Conservation (phyloP, 768 basidiomycete genomes). For the Auricularia sp. region DNA sequence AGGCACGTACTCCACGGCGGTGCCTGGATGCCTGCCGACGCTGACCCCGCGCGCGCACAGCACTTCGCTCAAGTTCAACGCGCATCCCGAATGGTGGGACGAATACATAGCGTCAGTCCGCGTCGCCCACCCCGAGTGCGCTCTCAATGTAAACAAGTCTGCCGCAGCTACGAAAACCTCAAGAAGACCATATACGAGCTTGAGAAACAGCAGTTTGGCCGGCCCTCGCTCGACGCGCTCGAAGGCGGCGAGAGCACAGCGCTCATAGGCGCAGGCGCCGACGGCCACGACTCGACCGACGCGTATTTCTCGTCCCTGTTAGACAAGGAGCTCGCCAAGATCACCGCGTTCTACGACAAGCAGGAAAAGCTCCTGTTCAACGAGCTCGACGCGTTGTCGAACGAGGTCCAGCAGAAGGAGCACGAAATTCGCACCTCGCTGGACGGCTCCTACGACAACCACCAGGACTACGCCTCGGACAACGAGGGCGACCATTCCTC, state of each 20-base stretch:
- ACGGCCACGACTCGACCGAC: conserved; percentile 34
- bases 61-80: conserved; percentile 76
- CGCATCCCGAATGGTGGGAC: conserved; percentile 86
- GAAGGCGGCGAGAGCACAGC: conserved; percentile 54
- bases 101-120: conserved; percentile 76
- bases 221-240: conserved; percentile 34
- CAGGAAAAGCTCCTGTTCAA: conserved; percentile 66
- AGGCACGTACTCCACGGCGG: background rate
- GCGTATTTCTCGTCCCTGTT: conserved; percentile 60
- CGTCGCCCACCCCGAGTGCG: background rate
- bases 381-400: conserved; percentile 49
- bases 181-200: conserved; percentile 81
- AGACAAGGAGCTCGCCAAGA: conserved; percentile 75
- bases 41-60: conserved; percentile 6
- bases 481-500: conserved; percentile 35
- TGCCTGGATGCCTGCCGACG: background rate
- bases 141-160: background rate
- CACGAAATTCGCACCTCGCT: conserved; percentile 37
- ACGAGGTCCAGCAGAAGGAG: conserved; percentile 48
- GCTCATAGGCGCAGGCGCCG: conserved; percentile 33
- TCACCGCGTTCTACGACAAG: conserved; percentile 62
- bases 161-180: conserved; percentile 64
- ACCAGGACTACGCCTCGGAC: conserved; percentile 46
- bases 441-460: conserved; percentile 28
- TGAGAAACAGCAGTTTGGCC: conserved; percentile 60